Conservation (phyloP, 2,329 filamentous ascomycete genomes). For the Xenosphaeropsis pyriputrescens region DNA sequence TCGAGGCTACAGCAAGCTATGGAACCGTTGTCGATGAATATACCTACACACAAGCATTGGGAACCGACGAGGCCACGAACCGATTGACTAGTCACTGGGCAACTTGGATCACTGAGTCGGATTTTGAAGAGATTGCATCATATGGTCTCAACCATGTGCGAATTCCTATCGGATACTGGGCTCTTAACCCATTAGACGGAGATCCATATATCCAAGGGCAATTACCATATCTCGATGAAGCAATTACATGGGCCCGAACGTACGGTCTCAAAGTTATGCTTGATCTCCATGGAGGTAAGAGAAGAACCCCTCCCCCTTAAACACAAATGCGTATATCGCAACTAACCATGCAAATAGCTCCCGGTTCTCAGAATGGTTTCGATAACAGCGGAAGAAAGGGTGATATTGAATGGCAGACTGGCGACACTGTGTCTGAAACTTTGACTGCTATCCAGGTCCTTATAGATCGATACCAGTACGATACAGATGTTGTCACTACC, state of each 20-base stretch:
- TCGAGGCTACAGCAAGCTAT: slow-evolving; percentile 18
- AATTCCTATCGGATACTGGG: slow-evolving; percentile 55
- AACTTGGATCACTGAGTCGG: slow-evolving; percentile 30
- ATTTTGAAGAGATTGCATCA: slow-evolving; percentile 24
- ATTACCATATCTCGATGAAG: slow-evolving; percentile 37
- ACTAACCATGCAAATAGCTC: slow-evolving; percentile 22
- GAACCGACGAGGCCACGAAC: slow-evolving; percentile 24
- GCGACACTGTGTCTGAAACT: slow-evolving; percentile 22
- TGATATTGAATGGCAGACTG: slow-evolving; percentile 28
- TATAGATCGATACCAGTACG: slow-evolving; percentile 21
- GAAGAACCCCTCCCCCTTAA: not conserved
- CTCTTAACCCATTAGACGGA: slow-evolving; percentile 31
- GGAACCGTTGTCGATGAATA: slow-evolving; percentile 19
- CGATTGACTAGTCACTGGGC: slow-evolving; percentile 41
- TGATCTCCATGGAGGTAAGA: slow-evolving; percentile 49
- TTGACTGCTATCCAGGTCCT: slow-evolving; percentile 22
- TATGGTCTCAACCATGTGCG: slow-evolving; percentile 45
- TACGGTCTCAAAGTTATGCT: slow-evolving; percentile 49
- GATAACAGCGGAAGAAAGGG: slow-evolving; percentile 46
- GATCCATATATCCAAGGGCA: slow-evolving; percentile 51
- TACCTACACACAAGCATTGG: slow-evolving; percentile 26
- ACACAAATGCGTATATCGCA: not conserved
- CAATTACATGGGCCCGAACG: slow-evolving; percentile 40
- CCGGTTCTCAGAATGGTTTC: slow-evolving; percentile 51
- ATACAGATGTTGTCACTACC: slow-evolving; percentile 25